phyloP scores from a whole-genome alignment of 169 alveolate genomes.

The Cryptosporidium andersoni region DNA sequence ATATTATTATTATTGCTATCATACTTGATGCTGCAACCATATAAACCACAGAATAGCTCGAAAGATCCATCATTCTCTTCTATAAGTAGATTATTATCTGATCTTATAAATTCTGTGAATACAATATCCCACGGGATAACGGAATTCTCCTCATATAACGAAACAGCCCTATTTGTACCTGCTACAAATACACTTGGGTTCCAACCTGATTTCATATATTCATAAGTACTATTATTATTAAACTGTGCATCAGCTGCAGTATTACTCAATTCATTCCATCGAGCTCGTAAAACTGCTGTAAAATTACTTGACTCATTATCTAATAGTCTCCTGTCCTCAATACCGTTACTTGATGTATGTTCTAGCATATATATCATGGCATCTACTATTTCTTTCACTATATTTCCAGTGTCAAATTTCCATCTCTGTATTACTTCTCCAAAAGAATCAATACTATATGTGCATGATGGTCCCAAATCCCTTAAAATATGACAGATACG shows the following conservation, averaged over 20 bases:
- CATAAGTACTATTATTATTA: neutral
- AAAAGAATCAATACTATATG: conserved; percentile 23
- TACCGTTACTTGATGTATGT: conserved; percentile 35
- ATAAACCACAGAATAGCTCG: conserved; percentile 45
- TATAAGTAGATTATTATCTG: conserved; percentile 11
- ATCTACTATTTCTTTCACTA: conserved; percentile 15
- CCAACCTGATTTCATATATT: conserved; percentile 29
- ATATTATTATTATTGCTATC: no score
- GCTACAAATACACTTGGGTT: conserved; percentile 47
- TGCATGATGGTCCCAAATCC: conserved; percentile 58
- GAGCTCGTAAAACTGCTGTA: conserved; percentile 53
- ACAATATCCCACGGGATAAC: conserved; percentile 15
- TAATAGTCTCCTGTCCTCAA: neutral
- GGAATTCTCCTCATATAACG: neutral
- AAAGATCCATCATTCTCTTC: conserved; percentile 52
- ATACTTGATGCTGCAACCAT: neutral
- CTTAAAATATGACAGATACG: conserved; percentile 1
- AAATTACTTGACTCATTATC: conserved; percentile 1
- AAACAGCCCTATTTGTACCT: conserved; percentile 28
- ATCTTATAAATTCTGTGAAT: conserved; percentile 7
- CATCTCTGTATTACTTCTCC: conserved; percentile 19
- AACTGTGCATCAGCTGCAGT: conserved; percentile 18
- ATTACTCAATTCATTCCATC: conserved; percentile 62
- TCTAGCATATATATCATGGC: conserved; percentile 37
- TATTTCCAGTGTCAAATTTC: neutral